A percentile compares a stretch with the other conserved stretches of the same genome.
phyloP scores from a whole-genome alignment of 2,329 filamentous ascomycete genomes.

The Diaporthe amygdali region DNA sequence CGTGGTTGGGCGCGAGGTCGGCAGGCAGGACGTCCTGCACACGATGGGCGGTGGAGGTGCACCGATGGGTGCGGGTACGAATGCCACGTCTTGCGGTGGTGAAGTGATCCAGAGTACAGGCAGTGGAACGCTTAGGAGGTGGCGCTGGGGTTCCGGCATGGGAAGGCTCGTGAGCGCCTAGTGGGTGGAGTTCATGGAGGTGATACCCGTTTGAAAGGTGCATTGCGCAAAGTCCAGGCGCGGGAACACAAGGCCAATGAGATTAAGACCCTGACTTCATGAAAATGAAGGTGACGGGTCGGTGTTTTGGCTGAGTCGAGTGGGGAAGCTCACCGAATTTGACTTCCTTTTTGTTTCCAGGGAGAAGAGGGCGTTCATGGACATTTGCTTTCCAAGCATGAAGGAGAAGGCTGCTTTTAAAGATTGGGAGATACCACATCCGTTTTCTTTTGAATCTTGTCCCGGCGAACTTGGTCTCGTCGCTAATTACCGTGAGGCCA shows the following conservation, averaged over 20 bases:
- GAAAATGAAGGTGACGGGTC: background rate
- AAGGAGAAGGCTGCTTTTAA: background rate
- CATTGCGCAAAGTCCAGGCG: background rate
- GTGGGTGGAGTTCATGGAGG: slow-evolving; percentile 10
- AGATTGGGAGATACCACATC: slow-evolving; percentile 23
- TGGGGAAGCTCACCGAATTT: background rate
- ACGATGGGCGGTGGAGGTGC: slow-evolving; percentile 41
- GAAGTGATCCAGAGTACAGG: slow-evolving; percentile 57
- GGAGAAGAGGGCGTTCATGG: slow-evolving; percentile 9
- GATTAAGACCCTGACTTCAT: background rate
- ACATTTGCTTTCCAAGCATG: background rate
- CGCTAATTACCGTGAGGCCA: background rate
- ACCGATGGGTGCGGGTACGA: slow-evolving; percentile 41
- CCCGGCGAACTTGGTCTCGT: background rate
- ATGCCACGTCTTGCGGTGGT: slow-evolving; percentile 53
- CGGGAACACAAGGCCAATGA: background rate
- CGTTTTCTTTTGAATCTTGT: no score
- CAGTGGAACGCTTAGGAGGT: slow-evolving; percentile 53
- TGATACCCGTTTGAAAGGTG: background rate
- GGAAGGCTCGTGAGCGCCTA: slow-evolving; percentile 56
- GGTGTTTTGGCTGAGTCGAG: background rate
- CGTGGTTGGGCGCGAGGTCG: slow-evolving; percentile 70
- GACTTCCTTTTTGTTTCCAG: slow-evolving; percentile 3
- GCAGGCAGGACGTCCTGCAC: slow-evolving; percentile 62
- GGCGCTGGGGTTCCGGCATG: slow-evolving; percentile 58